Evolutionary conservation across 177 flowering plant species (phyloP).

Genomic region (Vitis hybrid): DNA sequence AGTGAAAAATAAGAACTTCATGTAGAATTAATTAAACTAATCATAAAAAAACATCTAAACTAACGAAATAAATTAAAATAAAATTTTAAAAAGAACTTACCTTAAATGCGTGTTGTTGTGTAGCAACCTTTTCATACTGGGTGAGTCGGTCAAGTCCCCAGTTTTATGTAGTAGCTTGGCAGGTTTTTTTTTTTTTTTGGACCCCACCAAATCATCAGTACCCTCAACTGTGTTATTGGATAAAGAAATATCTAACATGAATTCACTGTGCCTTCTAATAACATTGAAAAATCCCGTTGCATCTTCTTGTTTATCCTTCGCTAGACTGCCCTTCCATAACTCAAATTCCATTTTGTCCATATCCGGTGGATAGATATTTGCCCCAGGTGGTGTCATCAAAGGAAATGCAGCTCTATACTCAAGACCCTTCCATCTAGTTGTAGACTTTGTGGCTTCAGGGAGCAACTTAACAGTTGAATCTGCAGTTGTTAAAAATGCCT

Average conservation of each 20-base stretch:
- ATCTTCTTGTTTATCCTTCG: constrained; percentile 48
- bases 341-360: constrained; percentile 94
- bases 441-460: constrained; percentile 55
- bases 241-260: constrained; percentile 29
- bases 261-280: constrained; percentile 68
- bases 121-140: constrained; percentile 25
- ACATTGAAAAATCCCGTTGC: constrained; percentile 78
- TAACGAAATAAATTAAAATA: too few species aligned
- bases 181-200: constrained; percentile 36
- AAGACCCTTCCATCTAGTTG: constrained; percentile 84
- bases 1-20: too few species aligned
- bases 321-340: constrained; percentile 64
- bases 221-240: constrained; percentile 13
- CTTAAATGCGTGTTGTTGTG: too few species aligned
- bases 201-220: constrained; percentile 10
- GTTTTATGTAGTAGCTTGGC: constrained; percentile 77
- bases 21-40: too few species aligned
- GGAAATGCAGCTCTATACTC: constrained; percentile 89
- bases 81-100: too few species aligned
- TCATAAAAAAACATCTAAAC: too few species aligned
- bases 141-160: constrained; percentile 63
- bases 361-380: constrained; percentile 92
- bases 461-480: constrained; percentile 79
- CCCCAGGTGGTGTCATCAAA: constrained; percentile 76
- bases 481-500: constrained; percentile 86